Base-by-base conservation (phyloP, 2,329 filamentous ascomycete genomes). In the Cladosporium sp. region DNA sequence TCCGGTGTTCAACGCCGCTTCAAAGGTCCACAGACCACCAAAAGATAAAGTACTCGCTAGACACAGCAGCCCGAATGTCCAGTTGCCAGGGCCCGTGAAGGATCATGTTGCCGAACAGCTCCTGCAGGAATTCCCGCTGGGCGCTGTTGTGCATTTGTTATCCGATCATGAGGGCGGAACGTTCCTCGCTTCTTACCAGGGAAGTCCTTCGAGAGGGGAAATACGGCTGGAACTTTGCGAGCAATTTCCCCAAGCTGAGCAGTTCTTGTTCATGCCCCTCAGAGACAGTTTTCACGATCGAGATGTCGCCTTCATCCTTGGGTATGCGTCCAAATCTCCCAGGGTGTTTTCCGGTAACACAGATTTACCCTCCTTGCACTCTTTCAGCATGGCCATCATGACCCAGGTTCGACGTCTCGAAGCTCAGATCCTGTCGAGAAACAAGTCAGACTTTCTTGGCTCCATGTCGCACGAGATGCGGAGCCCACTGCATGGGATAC, bases 371-470 rank as follows among this genome's bases (percentile, higher is more conserved):
- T 44, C 52, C 4, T 4, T 58, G 19, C 34, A 68, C 4, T 77
- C 77, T 0, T 81, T 82, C 55, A 74, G 74, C 0, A 75, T 77
- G 49, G 74, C 76, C 0, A 77, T 80, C 13, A 81, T 82, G 71
- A 73, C 77, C 0, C 80, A 84, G 49, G 68, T 84, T 1, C 73
- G 76, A 0, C 71, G 77, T 2, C 55, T 80, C 43, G 77, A 81
- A 54, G 77, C 77, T 0, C 65, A 76, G 34, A 74, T 74, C 31
- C 60, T 64, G 13, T 62, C 63, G 10, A 61, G 67, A 38, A 64
- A 66, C 3, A 73, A 73, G 52, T 68, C 67, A 0, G 68, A 68
- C 6, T 72, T 74, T 46, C 65, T 74, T 18, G 65, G 66, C 9
- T 70, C 67, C 0, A 70, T 74, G 33, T 69, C 66, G 1, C 71